Evolutionary conservation across 2,329 filamentous ascomycete species (phyloP).

Genomic region (Botrytis sinoallii): DNA sequence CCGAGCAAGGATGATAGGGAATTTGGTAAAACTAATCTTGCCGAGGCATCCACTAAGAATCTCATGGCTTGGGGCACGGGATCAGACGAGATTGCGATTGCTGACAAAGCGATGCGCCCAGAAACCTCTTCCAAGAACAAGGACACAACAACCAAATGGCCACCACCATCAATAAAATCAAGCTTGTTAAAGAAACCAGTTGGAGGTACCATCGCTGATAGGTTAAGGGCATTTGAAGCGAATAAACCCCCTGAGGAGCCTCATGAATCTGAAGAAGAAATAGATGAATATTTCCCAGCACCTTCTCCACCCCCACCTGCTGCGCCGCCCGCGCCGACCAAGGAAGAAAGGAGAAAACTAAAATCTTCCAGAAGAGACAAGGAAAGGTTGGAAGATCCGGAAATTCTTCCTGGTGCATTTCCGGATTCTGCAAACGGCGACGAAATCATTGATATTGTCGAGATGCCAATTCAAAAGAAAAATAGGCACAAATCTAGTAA

Average conservation of each 20-base stretch:
- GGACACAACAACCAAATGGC: slow-evolving; percentile 42
- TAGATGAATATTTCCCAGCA: slow-evolving; percentile 21
- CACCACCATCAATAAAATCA: slow-evolving; percentile 41
- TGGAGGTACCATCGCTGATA: slow-evolving; percentile 54
- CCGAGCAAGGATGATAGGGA: slow-evolving; percentile 33
- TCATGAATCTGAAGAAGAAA: slow-evolving; percentile 22
- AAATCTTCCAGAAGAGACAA: slow-evolving; percentile 7
- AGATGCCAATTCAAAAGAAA: slow-evolving; percentile 47
- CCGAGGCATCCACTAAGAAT: slow-evolving; percentile 37
- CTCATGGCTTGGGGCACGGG: slow-evolving; percentile 39
- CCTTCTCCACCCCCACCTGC: slow-evolving; percentile 39
- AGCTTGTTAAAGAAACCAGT: slow-evolving; percentile 46
- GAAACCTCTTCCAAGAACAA: slow-evolving; percentile 45
- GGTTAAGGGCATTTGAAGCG: slow-evolving; percentile 54
- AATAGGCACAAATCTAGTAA: slow-evolving; percentile 41
- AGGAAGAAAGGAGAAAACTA: slow-evolving; percentile 14
- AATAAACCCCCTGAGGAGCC: slow-evolving; percentile 36
- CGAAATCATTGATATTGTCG: slow-evolving; percentile 44
- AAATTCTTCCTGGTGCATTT: slow-evolving; percentile 10
- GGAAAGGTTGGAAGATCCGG: neutral
- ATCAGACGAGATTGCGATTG: slow-evolving; percentile 45
- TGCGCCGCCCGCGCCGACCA: slow-evolving; percentile 21
- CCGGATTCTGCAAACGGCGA: slow-evolving; percentile 2
- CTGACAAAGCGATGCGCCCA: slow-evolving; percentile 50
- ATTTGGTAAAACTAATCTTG: slow-evolving; percentile 11